A percentile compares a stretch with the other conserved stretches of the same genome.
These are phyloP conservation scores for Zygoascus flipseniorum DNA, from an alignment of 805 yeast species.

Conservation along the genomic window DNA sequence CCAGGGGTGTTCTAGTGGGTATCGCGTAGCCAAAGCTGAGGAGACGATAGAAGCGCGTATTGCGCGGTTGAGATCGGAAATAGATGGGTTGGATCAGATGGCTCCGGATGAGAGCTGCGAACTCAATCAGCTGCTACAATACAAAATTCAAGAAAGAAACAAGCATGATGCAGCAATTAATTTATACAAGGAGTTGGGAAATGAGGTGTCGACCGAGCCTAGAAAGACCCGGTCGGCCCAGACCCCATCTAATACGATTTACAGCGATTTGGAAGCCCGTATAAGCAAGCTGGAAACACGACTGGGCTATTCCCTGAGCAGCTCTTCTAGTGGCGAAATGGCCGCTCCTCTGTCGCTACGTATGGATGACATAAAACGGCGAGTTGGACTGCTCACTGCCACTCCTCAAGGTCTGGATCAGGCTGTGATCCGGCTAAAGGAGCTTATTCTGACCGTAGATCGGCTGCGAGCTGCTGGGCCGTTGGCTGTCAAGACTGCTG, in stretches of 20 bases:
- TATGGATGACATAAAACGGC: slow-evolving; percentile 7
- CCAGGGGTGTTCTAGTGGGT: not conserved
- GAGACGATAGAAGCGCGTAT: slow-evolving; percentile 14
- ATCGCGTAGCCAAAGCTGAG: slow-evolving; percentile 2
- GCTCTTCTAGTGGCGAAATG: not conserved
- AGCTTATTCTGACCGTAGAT: slow-evolving; percentile 3
- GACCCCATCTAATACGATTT: not conserved
- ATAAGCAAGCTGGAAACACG: slow-evolving; percentile 22
- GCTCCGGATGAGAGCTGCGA: not conserved
- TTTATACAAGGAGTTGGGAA: slow-evolving; percentile 5
- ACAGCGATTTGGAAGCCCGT: slow-evolving; percentile 19
- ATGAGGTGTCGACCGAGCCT: not conserved
- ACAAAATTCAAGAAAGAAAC: slow-evolving; percentile 9
- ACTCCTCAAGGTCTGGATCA: slow-evolving; percentile 6
- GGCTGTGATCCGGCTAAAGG: slow-evolving; percentile 8
- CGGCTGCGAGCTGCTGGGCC: not conserved
- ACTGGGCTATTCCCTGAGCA: slow-evolving; percentile 4
- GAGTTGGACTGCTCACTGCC: slow-evolving; percentile 10
- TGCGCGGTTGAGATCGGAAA: slow-evolving; percentile 14
- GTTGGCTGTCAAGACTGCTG: not conserved
- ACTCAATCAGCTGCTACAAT: slow-evolving; percentile 1
- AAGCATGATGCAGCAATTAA: not conserved
- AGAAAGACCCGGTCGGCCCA: too few relatives aligned
- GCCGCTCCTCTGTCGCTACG: slow-evolving; percentile 4
- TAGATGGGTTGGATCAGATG: slow-evolving; percentile 5